These are phyloP conservation scores for Bocquillonia castaneifolia DNA, from an alignment of 441 rosid species.

Conservation along the genomic window DNA sequence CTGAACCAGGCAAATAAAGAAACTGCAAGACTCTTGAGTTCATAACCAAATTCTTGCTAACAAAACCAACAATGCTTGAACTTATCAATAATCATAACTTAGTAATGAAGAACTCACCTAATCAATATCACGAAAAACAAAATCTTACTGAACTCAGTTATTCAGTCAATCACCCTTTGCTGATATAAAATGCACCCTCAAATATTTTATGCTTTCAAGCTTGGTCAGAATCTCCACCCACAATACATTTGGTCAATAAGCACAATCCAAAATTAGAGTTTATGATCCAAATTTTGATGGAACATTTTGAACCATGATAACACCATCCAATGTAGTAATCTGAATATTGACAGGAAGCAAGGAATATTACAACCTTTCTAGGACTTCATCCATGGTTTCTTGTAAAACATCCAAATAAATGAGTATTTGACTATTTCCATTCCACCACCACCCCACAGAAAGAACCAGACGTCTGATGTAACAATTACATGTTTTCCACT, in stretches of 20 bases:
- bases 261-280: too few relatives aligned
- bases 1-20: background rate
- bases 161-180: background rate
- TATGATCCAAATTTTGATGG: background rate
- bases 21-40: background rate
- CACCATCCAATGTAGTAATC: background rate
- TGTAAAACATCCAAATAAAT: background rate
- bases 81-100: background rate
- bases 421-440: background rate
- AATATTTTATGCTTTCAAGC: background rate
- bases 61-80: background rate
- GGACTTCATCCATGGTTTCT: background rate
- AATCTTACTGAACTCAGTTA: background rate
- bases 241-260: background rate
- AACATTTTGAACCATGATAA: background rate
- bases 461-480: slow-evolving; percentile 11
- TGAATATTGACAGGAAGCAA: background rate
- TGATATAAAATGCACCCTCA: background rate
- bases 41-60: background rate
- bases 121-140: background rate
- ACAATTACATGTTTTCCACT: background rate
- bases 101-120: background rate
- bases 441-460: slow-evolving; percentile 5
- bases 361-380: background rate
- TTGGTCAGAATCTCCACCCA: background rate